Base-by-base conservation (phyloP, 768 basidiomycete species). In the Tulasnella sp. region DNA sequence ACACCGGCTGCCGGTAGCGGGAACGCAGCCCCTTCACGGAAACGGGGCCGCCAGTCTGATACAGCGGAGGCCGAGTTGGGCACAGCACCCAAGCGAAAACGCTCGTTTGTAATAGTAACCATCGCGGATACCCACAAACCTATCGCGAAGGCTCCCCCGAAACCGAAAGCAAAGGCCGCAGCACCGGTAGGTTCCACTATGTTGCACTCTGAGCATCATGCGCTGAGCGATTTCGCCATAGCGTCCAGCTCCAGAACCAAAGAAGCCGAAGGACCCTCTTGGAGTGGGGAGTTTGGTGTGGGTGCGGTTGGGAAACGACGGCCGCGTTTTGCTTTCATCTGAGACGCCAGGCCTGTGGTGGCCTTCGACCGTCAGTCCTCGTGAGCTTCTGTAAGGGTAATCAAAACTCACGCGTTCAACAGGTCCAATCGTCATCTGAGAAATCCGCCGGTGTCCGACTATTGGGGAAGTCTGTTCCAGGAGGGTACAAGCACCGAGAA, bases 271-370 rank as follows among this genome's bases (percentile, higher is more conserved):
- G n/a, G 31, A 64, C 16, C 14, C 60, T 12, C 60, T 64, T 31
- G 60, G 31, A 12, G 60, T 64, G 9, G 60, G 60, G 14, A 64
- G 60, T 64, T 28, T 64, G n/a, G 60, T 31, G n/a, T 64, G 60
- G 60, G 60, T 64, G n/a, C 24, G 60, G 60, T 31, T 64, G 60
- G 60, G 31, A 9, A 64, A 28, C n/a, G 60, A 64, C 12, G 60
- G 60, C n/a, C 60, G 60, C 12, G 60, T 31, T 28, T 64, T 64
- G 60, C 6, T 16, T 64, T 64, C 60, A 12, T 64, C 60, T 64
- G 60, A 64, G 60, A 64, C 73, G n/a, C 73, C 73, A 31, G 73
- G 40, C 40, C 8, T 74, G 73, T 74, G 73, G 73, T 74, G 73
- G 73, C 73, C 73, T 74, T 41, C 73, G 5, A 74, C 37, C 2